phyloP scores from a whole-genome alignment of 2,329 filamentous ascomycete genomes.

The Neoarthrinium moseri region DNA sequence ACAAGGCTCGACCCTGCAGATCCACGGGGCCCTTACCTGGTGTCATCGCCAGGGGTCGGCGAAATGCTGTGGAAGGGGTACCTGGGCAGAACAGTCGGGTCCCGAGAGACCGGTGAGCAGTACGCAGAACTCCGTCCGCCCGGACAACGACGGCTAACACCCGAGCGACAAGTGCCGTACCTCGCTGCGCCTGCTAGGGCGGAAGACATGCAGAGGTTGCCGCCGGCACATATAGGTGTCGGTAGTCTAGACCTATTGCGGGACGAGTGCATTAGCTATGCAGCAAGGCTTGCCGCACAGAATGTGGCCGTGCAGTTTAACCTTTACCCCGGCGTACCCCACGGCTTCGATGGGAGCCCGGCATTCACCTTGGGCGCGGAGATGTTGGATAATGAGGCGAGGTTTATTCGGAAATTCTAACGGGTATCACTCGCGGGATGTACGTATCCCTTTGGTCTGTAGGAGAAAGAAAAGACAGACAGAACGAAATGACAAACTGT shows the following conservation, averaged over 20 bases:
- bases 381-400: conserved; percentile 10
- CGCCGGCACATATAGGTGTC: conserved; percentile 13
- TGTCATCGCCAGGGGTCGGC: background rate
- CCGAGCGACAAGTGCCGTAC: background rate
- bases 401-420: background rate
- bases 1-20: conserved; percentile 16
- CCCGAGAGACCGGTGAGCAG: no score
- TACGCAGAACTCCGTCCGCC: no score
- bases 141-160: no score
- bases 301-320: conserved; percentile 13
- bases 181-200: conserved; percentile 14
- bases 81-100: background rate
- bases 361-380: conserved; percentile 2
- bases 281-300: conserved; percentile 8
- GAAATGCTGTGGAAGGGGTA: background rate
- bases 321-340: conserved; percentile 15
- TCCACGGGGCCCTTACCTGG: conserved; percentile 13
- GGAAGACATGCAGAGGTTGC: conserved; percentile 11
- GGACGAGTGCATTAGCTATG: conserved; percentile 13
- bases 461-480: background rate
- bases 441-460: background rate
- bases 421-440: no score
- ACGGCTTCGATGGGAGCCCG: conserved; percentile 12
- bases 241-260: conserved; percentile 16
- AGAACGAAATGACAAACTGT: no score